Evolutionary conservation across 1,284 basidiomycete genomes (phyloP).

Genomic region (Fistulinella staudtii): DNA sequence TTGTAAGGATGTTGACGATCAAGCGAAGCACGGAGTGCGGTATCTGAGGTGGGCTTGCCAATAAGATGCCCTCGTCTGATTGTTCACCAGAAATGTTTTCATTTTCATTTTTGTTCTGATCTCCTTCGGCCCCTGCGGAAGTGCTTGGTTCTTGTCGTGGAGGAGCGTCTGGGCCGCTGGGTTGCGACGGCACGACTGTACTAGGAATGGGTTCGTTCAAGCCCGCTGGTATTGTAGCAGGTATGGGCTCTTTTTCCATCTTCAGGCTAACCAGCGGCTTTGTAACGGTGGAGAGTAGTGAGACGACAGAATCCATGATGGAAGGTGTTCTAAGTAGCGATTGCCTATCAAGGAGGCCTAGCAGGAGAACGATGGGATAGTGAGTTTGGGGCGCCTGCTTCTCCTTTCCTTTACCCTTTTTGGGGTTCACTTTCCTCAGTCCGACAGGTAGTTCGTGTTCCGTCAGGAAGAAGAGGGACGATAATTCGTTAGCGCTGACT

Average conservation of each 20-base stretch:
- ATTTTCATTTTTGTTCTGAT: conserved; percentile 29
- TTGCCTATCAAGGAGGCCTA: conserved; percentile 83
- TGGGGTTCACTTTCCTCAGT: conserved; percentile 61
- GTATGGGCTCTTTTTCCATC: conserved; percentile 39
- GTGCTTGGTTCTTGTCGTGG: conserved; percentile 15
- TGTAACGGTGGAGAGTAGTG: conserved; percentile 81
- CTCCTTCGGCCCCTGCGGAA: conserved; percentile 18
- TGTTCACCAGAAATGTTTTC: conserved; percentile 34
- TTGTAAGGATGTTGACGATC: conserved; percentile 91
- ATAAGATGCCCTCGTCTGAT: conserved; percentile 59
- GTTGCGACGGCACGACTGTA: conserved; percentile 8
- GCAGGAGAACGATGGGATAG: conserved; percentile 85
- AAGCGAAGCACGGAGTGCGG: conserved; percentile 78
- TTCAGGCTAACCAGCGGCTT: conserved; percentile 70
- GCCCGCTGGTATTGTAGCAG: conserved; percentile 20
- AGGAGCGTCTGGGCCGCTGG: conserved; percentile 9
- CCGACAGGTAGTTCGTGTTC: conserved; percentile 86
- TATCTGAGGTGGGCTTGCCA: conserved; percentile 75
- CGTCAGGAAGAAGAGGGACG: conserved; percentile 88
- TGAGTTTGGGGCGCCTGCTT: conserved; percentile 77
- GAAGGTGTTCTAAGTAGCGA: conserved; percentile 80
- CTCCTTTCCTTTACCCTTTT: conserved; percentile 93
- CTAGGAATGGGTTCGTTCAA: conserved; percentile 16
- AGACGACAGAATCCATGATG: conserved; percentile 89
- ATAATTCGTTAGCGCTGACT: conserved; percentile 77